phyloP scores from a whole-genome alignment of 179 eudicot species.

The Pouteria campechiana region DNA sequence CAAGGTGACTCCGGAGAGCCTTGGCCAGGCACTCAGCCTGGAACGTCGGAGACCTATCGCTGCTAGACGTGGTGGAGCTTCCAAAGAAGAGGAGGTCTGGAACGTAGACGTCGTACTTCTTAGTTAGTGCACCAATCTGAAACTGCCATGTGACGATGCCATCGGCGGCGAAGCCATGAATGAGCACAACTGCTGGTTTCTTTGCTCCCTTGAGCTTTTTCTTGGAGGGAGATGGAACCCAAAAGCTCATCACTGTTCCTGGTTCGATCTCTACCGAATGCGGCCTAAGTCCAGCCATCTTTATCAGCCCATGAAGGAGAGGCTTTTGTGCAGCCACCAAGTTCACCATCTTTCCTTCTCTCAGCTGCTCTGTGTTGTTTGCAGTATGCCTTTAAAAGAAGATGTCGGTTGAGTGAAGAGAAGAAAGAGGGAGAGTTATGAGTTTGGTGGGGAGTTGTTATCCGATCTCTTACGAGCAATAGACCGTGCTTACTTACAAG shows the following conservation, averaged over 20 bases:
- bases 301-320: conserved; percentile 51
- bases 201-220: conserved; percentile 14
- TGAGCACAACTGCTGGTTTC: conserved; percentile 66
- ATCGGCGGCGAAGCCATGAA: conserved; percentile 91
- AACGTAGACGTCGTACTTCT: conserved; percentile 64
- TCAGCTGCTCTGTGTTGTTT: no score
- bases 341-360: conserved; percentile 69
- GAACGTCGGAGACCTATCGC: conserved; percentile 56
- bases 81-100: conserved; percentile 94
- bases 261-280: conserved; percentile 48
- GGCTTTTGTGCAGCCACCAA: conserved; percentile 72
- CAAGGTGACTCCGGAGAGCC: conserved; percentile 51
- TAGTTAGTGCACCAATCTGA: conserved; percentile 61
- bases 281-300: conserved; percentile 67
- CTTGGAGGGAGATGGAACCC: conserved; percentile 75
- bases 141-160: conserved; percentile 93
- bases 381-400: no score
- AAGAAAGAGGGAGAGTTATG: no score
- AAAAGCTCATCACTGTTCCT: conserved; percentile 68
- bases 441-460: no score
- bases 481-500: no score
- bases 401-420: no score
- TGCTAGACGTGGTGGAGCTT: conserved; percentile 36
- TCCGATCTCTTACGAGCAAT: no score
- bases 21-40: conserved; percentile 60